Conservation (phyloP, 768 basidiomycete genomes). For the Mycena polygramma region DNA sequence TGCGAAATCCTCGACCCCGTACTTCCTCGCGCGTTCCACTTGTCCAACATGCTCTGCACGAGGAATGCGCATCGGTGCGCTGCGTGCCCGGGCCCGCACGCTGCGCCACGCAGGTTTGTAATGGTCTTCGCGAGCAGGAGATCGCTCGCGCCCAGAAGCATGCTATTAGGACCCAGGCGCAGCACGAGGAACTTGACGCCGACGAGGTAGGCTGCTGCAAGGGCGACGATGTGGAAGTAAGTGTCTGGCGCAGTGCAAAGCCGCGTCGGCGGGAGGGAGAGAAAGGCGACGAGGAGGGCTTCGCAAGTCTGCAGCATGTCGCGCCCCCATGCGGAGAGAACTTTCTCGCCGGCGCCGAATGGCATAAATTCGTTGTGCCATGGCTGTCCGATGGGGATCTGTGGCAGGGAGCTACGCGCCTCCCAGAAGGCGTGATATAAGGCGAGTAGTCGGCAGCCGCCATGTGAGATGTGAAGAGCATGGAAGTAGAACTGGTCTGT, state of each 20-base stretch:
- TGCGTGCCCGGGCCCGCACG: slow-evolving; percentile 12
- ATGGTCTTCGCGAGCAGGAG: slow-evolving; percentile 11
- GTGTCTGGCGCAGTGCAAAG: slow-evolving; percentile 21
- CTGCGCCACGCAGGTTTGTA: background rate
- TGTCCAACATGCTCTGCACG: background rate
- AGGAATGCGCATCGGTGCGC: slow-evolving; percentile 8
- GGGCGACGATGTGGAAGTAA: slow-evolving; percentile 49
- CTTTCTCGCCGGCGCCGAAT: slow-evolving; percentile 46
- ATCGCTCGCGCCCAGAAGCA: slow-evolving; percentile 16
- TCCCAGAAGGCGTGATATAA: slow-evolving; percentile 47
- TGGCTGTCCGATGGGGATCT: slow-evolving; percentile 11
- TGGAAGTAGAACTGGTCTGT: slow-evolving; percentile 53
- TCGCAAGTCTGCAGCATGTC: slow-evolving; percentile 53
- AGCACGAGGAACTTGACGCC: slow-evolving; percentile 49
- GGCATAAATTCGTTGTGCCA: slow-evolving; percentile 40
- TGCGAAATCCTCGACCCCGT: no score
- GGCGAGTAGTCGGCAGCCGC: slow-evolving; percentile 52
- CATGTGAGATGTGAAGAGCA: slow-evolving; percentile 50
- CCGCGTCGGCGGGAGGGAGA: slow-evolving; percentile 45
- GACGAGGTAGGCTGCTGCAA: slow-evolving; percentile 45
- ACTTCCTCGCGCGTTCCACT: slow-evolving; percentile 2
- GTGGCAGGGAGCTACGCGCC: slow-evolving; percentile 21
- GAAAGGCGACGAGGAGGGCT: slow-evolving; percentile 47
- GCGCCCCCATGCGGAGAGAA: slow-evolving; percentile 53
- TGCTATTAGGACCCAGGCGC: background rate